Percentiles rank a stretch among this genome's conserved stretches.
Conservation (phyloP, 495 filamentous ascomycete genomes). For the Penicillium roqueforti region DNA sequence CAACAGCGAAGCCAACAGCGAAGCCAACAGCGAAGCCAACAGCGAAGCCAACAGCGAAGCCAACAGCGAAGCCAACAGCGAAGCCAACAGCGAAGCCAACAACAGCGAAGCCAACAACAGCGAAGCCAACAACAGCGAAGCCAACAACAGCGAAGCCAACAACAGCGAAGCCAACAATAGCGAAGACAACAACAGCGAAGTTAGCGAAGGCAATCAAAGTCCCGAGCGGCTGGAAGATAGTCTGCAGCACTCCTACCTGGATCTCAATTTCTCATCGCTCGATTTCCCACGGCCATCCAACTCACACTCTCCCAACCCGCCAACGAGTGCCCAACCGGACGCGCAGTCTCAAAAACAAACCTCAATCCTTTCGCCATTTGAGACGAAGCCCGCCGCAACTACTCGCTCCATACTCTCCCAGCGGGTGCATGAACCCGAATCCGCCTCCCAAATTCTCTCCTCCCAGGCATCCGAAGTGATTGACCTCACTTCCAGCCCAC, state of each 20-base stretch:
- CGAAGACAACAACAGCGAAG: constrained; percentile 1
- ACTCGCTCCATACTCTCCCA: constrained; percentile 10
- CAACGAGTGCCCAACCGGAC: constrained; percentile 15
- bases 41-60: not conserved
- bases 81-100: too few relatives aligned
- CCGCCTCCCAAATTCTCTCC: constrained; percentile 10
- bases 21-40: not conserved
- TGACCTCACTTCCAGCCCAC: constrained; percentile 45
- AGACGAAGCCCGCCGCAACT: constrained; percentile 10
- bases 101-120: not conserved
- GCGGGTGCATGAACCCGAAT: not conserved
- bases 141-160: not conserved
- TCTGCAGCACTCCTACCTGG: constrained; percentile 3
- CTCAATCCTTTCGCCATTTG: not conserved
- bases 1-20: constrained; percentile 7
- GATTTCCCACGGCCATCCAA: not conserved
- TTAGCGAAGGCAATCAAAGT: not conserved
- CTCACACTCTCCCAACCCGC: constrained; percentile 14
- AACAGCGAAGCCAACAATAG: constrained; percentile 4
- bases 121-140: not conserved
- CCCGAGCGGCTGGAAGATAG: not conserved
- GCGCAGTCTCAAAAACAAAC: constrained; percentile 7
- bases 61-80: too few relatives aligned
- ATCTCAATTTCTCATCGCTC: not conserved
- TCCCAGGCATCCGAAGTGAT: constrained; percentile 34